phyloP scores from a whole-genome alignment of 495 filamentous ascomycete species.

The Astrocystis sublimbata region DNA sequence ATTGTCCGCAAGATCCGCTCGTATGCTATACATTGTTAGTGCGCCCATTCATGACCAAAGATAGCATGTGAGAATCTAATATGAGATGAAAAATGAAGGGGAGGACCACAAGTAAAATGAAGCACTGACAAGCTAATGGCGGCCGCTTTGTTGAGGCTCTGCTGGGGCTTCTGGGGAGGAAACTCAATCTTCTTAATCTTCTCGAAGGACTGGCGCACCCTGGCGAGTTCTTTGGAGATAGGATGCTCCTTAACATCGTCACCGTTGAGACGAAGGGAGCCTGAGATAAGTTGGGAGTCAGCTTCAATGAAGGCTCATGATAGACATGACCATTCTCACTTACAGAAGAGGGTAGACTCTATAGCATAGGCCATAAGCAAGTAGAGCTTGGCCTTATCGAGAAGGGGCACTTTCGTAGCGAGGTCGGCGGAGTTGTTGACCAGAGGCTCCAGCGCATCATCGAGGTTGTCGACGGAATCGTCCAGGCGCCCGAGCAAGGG shows the following conservation, averaged over 20 bases:
- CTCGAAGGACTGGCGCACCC: conserved; percentile 87
- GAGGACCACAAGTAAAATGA: neutral
- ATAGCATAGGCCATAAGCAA: conserved; percentile 81
- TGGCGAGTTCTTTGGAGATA: conserved; percentile 77
- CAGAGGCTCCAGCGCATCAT: conserved; percentile 70
- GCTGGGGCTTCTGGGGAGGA: conserved; percentile 54
- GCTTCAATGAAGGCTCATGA: neutral
- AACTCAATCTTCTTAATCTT: conserved; percentile 73
- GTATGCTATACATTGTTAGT: conserved; percentile 46
- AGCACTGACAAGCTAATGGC: conserved; percentile 64
- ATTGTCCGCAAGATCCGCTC: conserved; percentile 62
- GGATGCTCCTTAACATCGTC: conserved; percentile 80
- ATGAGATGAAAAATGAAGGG: neutral
- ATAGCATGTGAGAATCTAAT: neutral
- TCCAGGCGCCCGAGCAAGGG: conserved; percentile 70
- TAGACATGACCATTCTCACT: conserved; percentile 21
- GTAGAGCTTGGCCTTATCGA: conserved; percentile 93
- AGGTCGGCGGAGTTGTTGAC: conserved; percentile 61
- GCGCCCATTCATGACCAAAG: neutral
- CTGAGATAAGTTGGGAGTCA: conserved; percentile 48
- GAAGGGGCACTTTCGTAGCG: conserved; percentile 76
- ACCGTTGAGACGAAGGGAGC: conserved; percentile 76
- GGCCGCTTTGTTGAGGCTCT: conserved; percentile 75
- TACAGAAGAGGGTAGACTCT: conserved; percentile 91
- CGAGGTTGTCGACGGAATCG: conserved; percentile 72